phyloP scores from a whole-genome alignment of 768 basidiomycete genomes.

The Gloeostereum incarnatum region DNA sequence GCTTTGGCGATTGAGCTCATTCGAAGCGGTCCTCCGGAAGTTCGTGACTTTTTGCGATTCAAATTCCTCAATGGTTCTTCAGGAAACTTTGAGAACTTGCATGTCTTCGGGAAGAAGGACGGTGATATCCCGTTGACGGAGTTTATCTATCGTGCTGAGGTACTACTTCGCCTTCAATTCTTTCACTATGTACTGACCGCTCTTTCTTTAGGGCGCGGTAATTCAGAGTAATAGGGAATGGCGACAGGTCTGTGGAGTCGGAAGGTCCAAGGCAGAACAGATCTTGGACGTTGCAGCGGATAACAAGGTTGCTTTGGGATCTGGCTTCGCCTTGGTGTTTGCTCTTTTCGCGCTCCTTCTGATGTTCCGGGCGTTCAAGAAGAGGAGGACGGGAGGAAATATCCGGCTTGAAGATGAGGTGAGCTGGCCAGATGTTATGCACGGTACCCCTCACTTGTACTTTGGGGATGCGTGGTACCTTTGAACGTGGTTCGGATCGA shows the following conservation, averaged over 20 bases:
- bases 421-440: too few species aligned
- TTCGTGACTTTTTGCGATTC: constrained; percentile 76
- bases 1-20: constrained; percentile 75
- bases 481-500: too few species aligned
- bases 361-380: too few species aligned
- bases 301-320: too few species aligned
- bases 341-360: too few species aligned
- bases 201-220: constrained; percentile 29
- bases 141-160: constrained; percentile 79
- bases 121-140: constrained; percentile 76
- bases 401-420: too few species aligned
- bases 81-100: constrained; percentile 52
- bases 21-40: constrained; percentile 63
- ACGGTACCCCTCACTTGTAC: too few species aligned
- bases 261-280: constrained; percentile 12
- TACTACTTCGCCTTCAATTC: constrained; percentile 14
- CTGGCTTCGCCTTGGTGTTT: too few species aligned
- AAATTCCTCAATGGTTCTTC: constrained; percentile 79
- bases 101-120: constrained; percentile 68
- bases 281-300: constrained; percentile 16
- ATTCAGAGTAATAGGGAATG: constrained; percentile 49
- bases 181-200: not conserved
- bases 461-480: too few species aligned
- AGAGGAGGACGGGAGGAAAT: too few species aligned
- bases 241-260: constrained; percentile 32